Percentiles rank a stretch among this genome's conserved stretches.
Conservation (phyloP, 345 rosid genomes). For the Aquilaria malaccensis region DNA sequence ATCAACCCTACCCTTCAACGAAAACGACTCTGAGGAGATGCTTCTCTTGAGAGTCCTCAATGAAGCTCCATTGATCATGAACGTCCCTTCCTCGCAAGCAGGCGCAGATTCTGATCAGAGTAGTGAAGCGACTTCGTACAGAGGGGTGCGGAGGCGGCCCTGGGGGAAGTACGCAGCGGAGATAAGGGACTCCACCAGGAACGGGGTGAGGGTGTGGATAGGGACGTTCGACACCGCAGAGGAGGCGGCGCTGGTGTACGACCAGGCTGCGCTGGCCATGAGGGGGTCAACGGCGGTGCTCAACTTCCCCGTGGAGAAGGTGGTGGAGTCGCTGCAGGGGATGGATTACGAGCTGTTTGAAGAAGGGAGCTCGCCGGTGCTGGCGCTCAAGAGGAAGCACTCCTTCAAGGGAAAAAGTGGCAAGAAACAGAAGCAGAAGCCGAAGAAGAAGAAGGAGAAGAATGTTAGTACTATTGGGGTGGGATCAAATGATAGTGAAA, state of each 20-base stretch:
- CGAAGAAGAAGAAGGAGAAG: constrained; percentile 28
- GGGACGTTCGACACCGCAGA: constrained; percentile 64
- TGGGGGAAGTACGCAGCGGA: constrained; percentile 75
- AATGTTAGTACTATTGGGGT: constrained; percentile 2
- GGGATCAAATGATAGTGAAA: background rate
- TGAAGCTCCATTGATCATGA: constrained; percentile 10
- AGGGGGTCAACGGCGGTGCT: constrained; percentile 44
- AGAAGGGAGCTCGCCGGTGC: constrained; percentile 42
- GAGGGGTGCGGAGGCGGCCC: constrained; percentile 58
- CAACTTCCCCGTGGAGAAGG: constrained; percentile 46
- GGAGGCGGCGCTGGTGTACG: constrained; percentile 64
- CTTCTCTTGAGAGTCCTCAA: constrained; percentile 42
- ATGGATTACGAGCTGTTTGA: constrained; percentile 21
- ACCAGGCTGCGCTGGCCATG: constrained; percentile 64
- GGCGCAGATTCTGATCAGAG: constrained; percentile 1
- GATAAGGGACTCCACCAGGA: constrained; percentile 61
- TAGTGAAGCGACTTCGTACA: constrained; percentile 19
- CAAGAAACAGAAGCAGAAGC: constrained; percentile 5
- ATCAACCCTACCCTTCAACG: constrained; percentile 46
- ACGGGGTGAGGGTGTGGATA: constrained; percentile 54
- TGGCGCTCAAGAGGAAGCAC: constrained; percentile 46
- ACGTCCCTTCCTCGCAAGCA: constrained; percentile 8
- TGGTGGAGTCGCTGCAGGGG: constrained; percentile 33
- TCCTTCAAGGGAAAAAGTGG: constrained; percentile 33
- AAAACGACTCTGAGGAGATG: constrained; percentile 57